A percentile compares a stretch with the other conserved stretches of the same genome.
These are phyloP conservation scores for Bondarzewia mesenterica DNA, from an alignment of 1,284 basidiomycete genomes.

Conservation along the genomic window DNA sequence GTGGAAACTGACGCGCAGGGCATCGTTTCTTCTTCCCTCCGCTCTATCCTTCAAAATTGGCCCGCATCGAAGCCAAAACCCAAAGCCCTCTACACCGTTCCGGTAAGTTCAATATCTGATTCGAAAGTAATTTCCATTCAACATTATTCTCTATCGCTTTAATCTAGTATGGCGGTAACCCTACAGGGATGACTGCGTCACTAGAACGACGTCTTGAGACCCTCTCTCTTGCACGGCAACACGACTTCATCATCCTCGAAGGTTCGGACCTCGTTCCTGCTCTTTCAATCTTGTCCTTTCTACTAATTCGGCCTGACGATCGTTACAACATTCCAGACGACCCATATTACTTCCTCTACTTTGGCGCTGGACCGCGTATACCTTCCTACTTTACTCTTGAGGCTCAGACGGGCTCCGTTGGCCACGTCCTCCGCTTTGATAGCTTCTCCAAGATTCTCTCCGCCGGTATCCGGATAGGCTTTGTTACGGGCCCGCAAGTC, in stretches of 20 bases:
- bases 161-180: slow-evolving; percentile 73
- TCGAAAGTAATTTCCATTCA: neutral
- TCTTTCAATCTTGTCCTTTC: neutral
- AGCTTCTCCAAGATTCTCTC: slow-evolving; percentile 86
- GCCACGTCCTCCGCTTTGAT: slow-evolving; percentile 82
- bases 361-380: slow-evolving; percentile 51
- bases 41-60: slow-evolving; percentile 70
- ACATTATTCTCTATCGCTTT: slow-evolving; percentile 2
- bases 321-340: too few species aligned
- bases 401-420: slow-evolving; percentile 42
- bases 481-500: slow-evolving; percentile 70
- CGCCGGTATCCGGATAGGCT: slow-evolving; percentile 77
- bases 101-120: slow-evolving; percentile 41
- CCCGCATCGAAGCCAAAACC: slow-evolving; percentile 66
- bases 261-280: slow-evolving; percentile 46
- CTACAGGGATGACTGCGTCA: slow-evolving; percentile 73
- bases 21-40: slow-evolving; percentile 57
- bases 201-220: slow-evolving; percentile 72
- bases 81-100: slow-evolving; percentile 79
- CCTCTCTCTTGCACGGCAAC: slow-evolving; percentile 64
- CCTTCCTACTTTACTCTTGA: slow-evolving; percentile 81
- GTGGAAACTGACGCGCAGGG: slow-evolving; percentile 77
- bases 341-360: slow-evolving; percentile 73
- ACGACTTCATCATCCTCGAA: slow-evolving; percentile 83
- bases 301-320: neutral